Percentiles rank a stretch among this genome's conserved stretches.
Conservation (phyloP, 2,329 filamentous ascomycete species). For the Boeremia lycopersici region DNA sequence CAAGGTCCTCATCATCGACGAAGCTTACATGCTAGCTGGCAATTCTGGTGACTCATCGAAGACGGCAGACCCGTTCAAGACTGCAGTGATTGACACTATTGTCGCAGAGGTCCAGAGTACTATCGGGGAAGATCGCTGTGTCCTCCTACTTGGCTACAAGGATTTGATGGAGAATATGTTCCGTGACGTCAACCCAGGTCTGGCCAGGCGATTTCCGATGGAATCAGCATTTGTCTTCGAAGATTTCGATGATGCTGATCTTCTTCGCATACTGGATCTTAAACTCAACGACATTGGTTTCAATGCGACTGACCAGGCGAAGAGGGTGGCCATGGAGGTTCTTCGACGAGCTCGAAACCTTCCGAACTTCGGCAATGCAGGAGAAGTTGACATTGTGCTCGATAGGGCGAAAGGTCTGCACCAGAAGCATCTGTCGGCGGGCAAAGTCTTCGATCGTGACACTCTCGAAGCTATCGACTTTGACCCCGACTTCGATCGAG, state of each 20-base stretch:
- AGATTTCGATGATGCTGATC: constrained; percentile 66
- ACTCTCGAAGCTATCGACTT: constrained; percentile 59
- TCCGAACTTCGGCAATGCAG: constrained; percentile 73
- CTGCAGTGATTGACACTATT: constrained; percentile 73
- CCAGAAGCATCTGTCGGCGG: constrained; percentile 51
- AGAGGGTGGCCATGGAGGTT: constrained; percentile 61
- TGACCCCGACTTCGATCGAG: constrained; percentile 64
- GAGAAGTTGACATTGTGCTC: constrained; percentile 74
- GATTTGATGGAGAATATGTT: constrained; percentile 75
- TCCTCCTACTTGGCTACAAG: constrained; percentile 73
- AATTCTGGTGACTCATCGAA: constrained; percentile 8
- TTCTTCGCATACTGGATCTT: constrained; percentile 64
- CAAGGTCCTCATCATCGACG: constrained; percentile 81
- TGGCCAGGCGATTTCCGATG: constrained; percentile 69
- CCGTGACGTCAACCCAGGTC: constrained; percentile 73
- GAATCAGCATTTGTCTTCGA: constrained; percentile 70
- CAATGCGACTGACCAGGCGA: constrained; percentile 58
- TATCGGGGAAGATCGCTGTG: constrained; percentile 73
- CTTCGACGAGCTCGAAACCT: constrained; percentile 66
- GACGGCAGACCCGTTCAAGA: constrained; percentile 61
- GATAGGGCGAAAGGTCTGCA: constrained; percentile 61
- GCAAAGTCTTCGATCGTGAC: constrained; percentile 30
- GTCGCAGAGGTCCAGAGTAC: constrained; percentile 74
- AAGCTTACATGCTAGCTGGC: constrained; percentile 71
- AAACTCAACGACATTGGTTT: constrained; percentile 67